A percentile compares a stretch with the other conserved stretches of the same genome.
phyloP scores from a whole-genome alignment of 331 rosid species.

The Quercus phellos region DNA sequence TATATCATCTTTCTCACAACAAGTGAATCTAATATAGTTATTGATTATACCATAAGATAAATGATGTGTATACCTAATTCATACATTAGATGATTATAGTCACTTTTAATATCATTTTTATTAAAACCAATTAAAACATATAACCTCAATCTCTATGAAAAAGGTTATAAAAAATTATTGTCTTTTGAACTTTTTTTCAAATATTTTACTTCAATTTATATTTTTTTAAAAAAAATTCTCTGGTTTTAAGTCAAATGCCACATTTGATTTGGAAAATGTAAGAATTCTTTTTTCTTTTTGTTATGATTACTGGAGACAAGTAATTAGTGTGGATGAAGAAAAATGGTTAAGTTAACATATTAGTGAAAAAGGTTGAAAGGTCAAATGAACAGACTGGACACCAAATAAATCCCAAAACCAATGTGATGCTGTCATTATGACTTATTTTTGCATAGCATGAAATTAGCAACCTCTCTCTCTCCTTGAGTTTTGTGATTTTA shows the following conservation, averaged over 20 bases:
- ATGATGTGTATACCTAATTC: no score
- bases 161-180: no score
- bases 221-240: not conserved
- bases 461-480: not conserved
- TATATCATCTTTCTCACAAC: no score
- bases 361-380: constrained; percentile 22
- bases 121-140: no score
- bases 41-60: no score
- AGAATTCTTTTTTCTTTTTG: not conserved
- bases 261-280: not conserved
- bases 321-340: constrained; percentile 29
- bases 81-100: no score
- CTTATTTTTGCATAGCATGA: constrained; percentile 8
- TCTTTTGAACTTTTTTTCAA: no score
- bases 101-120: no score
- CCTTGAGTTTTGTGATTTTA: constrained; percentile 27
- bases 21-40: no score
- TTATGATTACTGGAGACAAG: constrained; percentile 21
- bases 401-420: constrained; percentile 17
- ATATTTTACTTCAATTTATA: not conserved
- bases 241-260: constrained; percentile 24
- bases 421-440: not conserved
- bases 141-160: no score
- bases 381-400: constrained; percentile 35
- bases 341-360: constrained; percentile 6